Evolutionary conservation across 257 asterid genomes (phyloP).

Genomic region (Penstemon barbatus): DNA sequence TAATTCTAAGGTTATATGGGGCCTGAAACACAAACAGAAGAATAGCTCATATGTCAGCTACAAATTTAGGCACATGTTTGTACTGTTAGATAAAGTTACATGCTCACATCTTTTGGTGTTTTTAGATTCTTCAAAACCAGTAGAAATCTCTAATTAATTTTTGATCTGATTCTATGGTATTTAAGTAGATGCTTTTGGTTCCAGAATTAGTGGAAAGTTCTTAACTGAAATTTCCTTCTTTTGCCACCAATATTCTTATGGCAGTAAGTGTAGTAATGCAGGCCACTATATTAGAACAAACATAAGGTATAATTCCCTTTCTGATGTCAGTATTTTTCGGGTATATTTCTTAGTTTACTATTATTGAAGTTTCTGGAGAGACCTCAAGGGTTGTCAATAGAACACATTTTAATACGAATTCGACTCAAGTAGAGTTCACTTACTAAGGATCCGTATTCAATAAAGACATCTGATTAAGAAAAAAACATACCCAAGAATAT

Average conservation of each 20-base stretch:
- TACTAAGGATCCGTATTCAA: too few relatives aligned
- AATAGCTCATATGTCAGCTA: background rate
- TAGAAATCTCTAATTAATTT: constrained; percentile 15
- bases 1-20: constrained; percentile 52
- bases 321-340: background rate
- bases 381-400: background rate
- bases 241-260: background rate
- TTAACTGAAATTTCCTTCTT: constrained; percentile 14
- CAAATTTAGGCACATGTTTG: background rate
- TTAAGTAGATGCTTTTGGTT: constrained; percentile 23
- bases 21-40: constrained; percentile 37
- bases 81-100: background rate
- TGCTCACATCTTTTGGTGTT: constrained; percentile 1
- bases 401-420: too few relatives aligned
- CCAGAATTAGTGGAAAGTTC: constrained; percentile 22
- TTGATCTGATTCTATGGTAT: constrained; percentile 1
- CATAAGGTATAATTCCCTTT: constrained; percentile 1
- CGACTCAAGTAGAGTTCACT: too few relatives aligned
- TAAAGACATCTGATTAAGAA: too few relatives aligned
- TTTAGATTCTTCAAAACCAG: constrained; percentile 34
- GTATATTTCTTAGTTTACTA: background rate
- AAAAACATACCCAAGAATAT: too few relatives aligned
- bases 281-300: constrained; percentile 24
- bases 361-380: background rate
- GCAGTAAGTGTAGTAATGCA: constrained; percentile 3